A percentile compares a stretch with the other conserved stretches of the same genome.
Conservation (phyloP, 1,284 basidiomycete species). For the Coriolopsis trogii region DNA sequence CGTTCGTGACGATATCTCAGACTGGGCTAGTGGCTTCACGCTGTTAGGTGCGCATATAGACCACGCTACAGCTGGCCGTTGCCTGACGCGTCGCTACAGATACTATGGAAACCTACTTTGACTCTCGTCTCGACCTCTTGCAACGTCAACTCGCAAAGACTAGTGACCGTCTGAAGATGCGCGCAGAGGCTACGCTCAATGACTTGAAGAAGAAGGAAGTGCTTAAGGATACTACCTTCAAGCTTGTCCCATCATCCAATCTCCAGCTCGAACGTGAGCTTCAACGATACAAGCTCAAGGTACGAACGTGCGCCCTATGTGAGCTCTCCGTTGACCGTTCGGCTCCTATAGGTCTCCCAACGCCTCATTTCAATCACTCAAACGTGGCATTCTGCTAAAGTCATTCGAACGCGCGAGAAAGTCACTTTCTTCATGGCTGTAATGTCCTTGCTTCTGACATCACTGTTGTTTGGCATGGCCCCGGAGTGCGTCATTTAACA, state of each 20-base stretch:
- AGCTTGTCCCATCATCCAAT: conserved; percentile 69
- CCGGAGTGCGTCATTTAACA: conserved; percentile 79
- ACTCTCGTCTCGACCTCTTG: conserved; percentile 88
- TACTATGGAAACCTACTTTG: conserved; percentile 89
- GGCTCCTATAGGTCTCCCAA: conserved; percentile 61
- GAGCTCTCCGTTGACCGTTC: not conserved
- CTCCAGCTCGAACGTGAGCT: conserved; percentile 87
- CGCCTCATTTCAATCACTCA: conserved; percentile 72
- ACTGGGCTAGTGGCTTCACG: conserved; percentile 67
- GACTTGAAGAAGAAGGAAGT: conserved; percentile 39
- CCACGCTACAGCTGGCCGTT: not conserved
- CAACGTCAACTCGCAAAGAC: conserved; percentile 88
- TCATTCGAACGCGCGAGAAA: conserved; percentile 90
- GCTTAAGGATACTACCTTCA: conserved; percentile 44
- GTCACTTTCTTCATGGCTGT: conserved; percentile 92
- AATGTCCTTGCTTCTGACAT: conserved; percentile 82
- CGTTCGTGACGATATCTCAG: conserved; percentile 52
- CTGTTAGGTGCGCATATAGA: conserved; percentile 56
- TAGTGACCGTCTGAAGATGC: conserved; percentile 78
- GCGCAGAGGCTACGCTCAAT: conserved; percentile 67
- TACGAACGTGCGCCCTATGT: conserved; percentile 31
- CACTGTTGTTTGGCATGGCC: conserved; percentile 80
- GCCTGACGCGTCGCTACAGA: conserved; percentile 47
- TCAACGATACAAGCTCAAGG: conserved; percentile 76
- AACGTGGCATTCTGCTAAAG: conserved; percentile 90